Base-by-base conservation (phyloP, 192 early-diverging fungal genomes). In the Entomortierella lignicola region DNA sequence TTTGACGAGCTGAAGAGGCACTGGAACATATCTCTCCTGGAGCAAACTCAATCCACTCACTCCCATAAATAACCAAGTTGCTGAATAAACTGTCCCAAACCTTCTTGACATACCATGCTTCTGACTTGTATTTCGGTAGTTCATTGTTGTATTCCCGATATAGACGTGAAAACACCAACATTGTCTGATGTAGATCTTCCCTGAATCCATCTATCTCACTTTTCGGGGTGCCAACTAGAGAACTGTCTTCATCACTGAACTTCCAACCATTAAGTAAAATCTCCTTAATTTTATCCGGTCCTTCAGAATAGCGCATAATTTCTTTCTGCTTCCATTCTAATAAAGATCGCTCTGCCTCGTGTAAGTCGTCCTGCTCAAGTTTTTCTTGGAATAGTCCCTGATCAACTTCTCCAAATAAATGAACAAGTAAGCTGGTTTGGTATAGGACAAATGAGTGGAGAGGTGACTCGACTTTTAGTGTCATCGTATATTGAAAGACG, bases 401-500 rank as follows among this genome's bases (percentile, higher is more conserved):
- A 1, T 37, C 57, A 0, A 39, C 21, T 39, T 21, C 34, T 2
- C 39, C 57, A 34, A 59, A 32, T 8, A 5, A 25, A 21, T 59
- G 34, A 41, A 23, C 12, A 10, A 59, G 20, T 10, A 59, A 15
- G 11, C 30, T 21, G 10, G 57, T 17, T 11, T 37, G 57, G 20
- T 59, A 10, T 5, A 59, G n/a, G 32, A 59, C 57, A 41, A 59
- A 59, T 30, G 57, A 59, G 21, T 59, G 57, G 13, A 59, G 57
- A 0, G 32, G 8, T 4, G 57, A 59, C 57, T 59, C 57, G 15
- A 23, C 20, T 6, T 41, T 37, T 4, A 39, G 32, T 37, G 57
- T 37, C 31, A 41, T 41, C n/a, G 32, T 0, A 37, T 59, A 39
- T 21, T 21, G 15, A 41, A 23, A 41, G n/a, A 59, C 2, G 21